Evolutionary conservation across 768 basidiomycete species (phyloP).

Genomic region (Leccinum uliginosum): DNA sequence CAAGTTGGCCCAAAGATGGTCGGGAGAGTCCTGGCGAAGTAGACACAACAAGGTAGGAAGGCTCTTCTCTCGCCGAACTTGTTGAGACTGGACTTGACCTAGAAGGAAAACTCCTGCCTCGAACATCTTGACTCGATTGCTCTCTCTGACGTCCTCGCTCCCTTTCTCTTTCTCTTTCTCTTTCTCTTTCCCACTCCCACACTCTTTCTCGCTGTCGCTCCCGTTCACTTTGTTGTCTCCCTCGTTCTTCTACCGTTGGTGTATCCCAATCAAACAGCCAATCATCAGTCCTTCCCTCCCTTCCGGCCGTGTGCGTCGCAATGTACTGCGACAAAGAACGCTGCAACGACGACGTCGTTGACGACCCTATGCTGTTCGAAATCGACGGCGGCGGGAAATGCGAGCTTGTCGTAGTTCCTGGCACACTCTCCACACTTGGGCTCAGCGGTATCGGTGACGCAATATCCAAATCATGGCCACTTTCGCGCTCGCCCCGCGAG

Average conservation of each 20-base stretch:
- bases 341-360: conserved; percentile 10
- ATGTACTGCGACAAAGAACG: conserved; percentile 24
- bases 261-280: conserved; percentile 20
- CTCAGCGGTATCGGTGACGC: conserved; percentile 13
- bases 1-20: conserved; percentile 8
- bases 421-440: conserved; percentile 12
- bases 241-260: conserved; percentile 9
- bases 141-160: conserved; percentile 17
- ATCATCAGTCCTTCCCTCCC: conserved; percentile 11
- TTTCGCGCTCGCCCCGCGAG: conserved; percentile 14
- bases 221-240: conserved; percentile 1
- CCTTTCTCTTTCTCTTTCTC: conserved; percentile 17
- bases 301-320: conserved; percentile 4
- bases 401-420: conserved; percentile 5
- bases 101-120: conserved; percentile 13
- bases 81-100: conserved; percentile 12
- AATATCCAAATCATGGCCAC: conserved; percentile 6
- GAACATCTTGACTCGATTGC: conserved; percentile 12
- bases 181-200: conserved; percentile 16
- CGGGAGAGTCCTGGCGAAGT: conserved; percentile 1
- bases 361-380: conserved; percentile 6
- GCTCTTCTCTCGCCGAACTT: conserved; percentile 18
- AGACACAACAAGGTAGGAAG: background rate
- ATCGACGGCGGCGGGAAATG: conserved; percentile 5
- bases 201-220: conserved; percentile 11